Evolutionary conservation across 306 rosid species (phyloP), one percentile per base, ranked within the genome.

Genomic region (Elaeagnus macrophylla): DNA sequence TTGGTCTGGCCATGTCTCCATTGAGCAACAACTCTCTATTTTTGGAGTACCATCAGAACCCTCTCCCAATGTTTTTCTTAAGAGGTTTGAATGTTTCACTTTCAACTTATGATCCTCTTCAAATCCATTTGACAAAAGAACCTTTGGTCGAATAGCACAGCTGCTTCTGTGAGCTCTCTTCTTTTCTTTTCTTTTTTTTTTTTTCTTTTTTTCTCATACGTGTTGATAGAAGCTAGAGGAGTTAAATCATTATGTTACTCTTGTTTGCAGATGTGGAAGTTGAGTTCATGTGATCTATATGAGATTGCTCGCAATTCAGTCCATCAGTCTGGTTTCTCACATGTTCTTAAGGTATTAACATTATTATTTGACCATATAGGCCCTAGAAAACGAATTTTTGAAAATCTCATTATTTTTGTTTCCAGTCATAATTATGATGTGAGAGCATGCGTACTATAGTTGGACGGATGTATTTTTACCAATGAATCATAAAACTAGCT

Each of bases 1-100:
- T 91, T 75, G 97, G 97, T 60, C 79, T 91, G 56, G 97, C 96
- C 32, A 86, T 91, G 97, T 91, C 97, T 57, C 97, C 97, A 12
- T 70, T 91, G 75, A 91, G 97, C 79, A 91, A 91, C 62, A 91
- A 91, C 78, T 91, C 97, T 17, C 67, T 91, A 39, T 91, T 91
- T 76, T 76, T 91, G 65, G 95, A 86, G 79, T 91, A 91, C 77
- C 97, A 91, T 69, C 90, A 94, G 62, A 91, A 91, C 67, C 97
- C 97, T 37, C 69, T 91, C 25, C 97, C 97, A 2, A 61, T 75
- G 57, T 91, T 91, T 70, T 91, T 91, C 84, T 75, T 88, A 64
- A 73, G 97, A 40, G 97, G 97, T 62, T 75, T 91, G 60, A 91
- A 91, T 69, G 97, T 91, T 55, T 91, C 97, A 13, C 97, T 91